Evolutionary conservation across 176 grass and related monocot species (phyloP), one percentile per base, ranked within the genome.

Genomic region (Triticum turgidum): DNA sequence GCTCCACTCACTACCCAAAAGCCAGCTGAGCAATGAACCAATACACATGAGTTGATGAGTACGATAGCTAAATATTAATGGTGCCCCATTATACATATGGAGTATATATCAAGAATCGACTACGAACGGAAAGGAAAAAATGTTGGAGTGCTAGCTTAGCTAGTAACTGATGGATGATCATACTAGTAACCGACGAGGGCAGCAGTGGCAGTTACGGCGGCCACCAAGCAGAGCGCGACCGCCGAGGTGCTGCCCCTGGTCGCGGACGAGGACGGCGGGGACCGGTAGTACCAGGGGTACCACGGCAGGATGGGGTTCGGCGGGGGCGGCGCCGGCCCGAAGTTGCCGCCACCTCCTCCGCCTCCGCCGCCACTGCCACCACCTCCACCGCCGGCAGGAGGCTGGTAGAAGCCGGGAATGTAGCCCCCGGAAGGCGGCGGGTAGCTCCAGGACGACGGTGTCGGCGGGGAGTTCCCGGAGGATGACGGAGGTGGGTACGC

Each of bases 251-350:
- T 27, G 15, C 27, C 12, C 17, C 3, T 12, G 41, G 14, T 52
- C 64, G 62, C 15, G 2, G 79, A 34, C 8, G 79, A 7, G 4
- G 84, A 13, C 75, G 80, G 85, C 75, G 89, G 89, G 11, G 89
- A 44, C 62, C 30, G 75, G 86, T 95, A 91, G 84, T 94, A 94
- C 95, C 95, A 98, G 0, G 95, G 93, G 81, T 87, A 98, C 89
- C 91, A 98, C 25, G 95, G 95, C 76, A 95, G n/a, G 33, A 95
- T 92, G 3, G 88, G 91, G 83, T 98, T 90, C 0, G 95, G 95
- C 17, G 95, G 95, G 3, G 95, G 95, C 5, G 93, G 95, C 32
- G 81, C 79, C 2, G 59, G 74, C 45, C 51, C 85, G 13, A 27
- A 73, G 49, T 2, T 47, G 21, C 89, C 39, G 0, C 86, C 73